These are phyloP conservation scores for Quillaja saponaria DNA, from an alignment of 306 rosid species.

Conservation along the genomic window DNA sequence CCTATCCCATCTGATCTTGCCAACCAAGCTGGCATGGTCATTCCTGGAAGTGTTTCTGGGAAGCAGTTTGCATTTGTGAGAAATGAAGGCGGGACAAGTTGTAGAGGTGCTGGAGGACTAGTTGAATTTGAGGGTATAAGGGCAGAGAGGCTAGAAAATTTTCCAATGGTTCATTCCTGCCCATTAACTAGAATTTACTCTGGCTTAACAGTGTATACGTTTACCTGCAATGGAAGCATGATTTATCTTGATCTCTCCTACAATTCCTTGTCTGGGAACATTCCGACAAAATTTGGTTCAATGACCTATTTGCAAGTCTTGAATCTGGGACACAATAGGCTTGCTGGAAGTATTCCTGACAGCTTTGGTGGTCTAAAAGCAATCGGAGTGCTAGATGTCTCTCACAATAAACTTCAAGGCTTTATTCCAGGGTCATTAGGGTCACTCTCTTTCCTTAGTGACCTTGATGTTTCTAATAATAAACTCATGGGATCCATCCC, in stretches of 20 bases:
- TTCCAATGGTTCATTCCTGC: constrained; percentile 68
- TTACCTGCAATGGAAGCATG: constrained; percentile 55
- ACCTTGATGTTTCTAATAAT: constrained; percentile 77
- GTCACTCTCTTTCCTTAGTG: constrained; percentile 67
- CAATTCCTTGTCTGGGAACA: constrained; percentile 57
- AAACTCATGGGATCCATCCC: constrained; percentile 64
- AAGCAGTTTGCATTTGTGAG: constrained; percentile 77
- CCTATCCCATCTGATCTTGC: constrained; percentile 57
- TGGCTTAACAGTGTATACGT: constrained; percentile 61
- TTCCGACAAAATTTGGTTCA: constrained; percentile 52
- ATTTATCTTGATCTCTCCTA: constrained; percentile 74
- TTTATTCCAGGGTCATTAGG: constrained; percentile 61
- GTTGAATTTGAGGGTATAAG: constrained; percentile 68
- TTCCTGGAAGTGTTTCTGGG: constrained; percentile 65
- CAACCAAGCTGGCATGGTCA: constrained; percentile 57
- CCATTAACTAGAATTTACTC: constrained; percentile 69
- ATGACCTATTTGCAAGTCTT: constrained; percentile 62
- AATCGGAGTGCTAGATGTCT: constrained; percentile 70
- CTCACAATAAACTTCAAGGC: constrained; percentile 64
- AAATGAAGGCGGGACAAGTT: constrained; percentile 75
- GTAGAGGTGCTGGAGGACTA: constrained; percentile 81
- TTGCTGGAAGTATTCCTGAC: constrained; percentile 61
- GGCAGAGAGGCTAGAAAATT: constrained; percentile 48
- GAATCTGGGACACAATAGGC: constrained; percentile 68
- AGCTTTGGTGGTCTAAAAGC: constrained; percentile 58